A percentile compares a stretch with the other conserved stretches of the same genome.
Evolutionary conservation across 148 eudicot species (phyloP).

Genomic region (Arctostaphylos glauca): DNA sequence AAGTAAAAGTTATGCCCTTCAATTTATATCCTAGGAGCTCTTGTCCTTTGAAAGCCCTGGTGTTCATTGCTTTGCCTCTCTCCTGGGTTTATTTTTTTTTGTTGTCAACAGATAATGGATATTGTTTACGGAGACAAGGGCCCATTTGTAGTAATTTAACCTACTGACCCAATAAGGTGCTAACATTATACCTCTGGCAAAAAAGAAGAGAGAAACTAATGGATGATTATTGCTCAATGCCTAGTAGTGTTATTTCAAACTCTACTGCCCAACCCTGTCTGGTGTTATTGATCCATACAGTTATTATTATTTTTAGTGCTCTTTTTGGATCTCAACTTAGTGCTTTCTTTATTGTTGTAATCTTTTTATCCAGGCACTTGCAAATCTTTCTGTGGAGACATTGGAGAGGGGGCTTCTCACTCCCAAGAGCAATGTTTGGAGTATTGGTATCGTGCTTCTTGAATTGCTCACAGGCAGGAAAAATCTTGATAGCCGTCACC

Average conservation of each 20-base stretch:
- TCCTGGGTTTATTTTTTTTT: not conserved
- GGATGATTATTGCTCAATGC: not conserved
- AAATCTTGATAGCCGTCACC: constrained; percentile 59
- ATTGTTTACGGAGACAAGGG: not conserved
- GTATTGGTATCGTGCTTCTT: constrained; percentile 81
- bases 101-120: not conserved
- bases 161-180: not conserved
- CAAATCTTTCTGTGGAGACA: constrained; percentile 77
- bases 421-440: constrained; percentile 90
- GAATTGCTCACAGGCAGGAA: constrained; percentile 87
- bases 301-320: not conserved
- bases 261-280: not conserved
- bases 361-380: constrained; percentile 52
- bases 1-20: not conserved
- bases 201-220: not conserved
- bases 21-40: not conserved
- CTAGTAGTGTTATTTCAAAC: not conserved
- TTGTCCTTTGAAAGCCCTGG: not conserved
- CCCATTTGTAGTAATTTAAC: not conserved
- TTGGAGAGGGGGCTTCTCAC: constrained; percentile 79
- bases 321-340: not conserved
- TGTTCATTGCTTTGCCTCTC: not conserved
- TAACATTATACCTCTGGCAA: not conserved
- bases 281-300: not conserved
- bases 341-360: not conserved